Evolutionary conservation across 140 eudicot genomes (phyloP), one percentile per base, ranked within the genome.

Genomic region (Oenanthe javanica): DNA sequence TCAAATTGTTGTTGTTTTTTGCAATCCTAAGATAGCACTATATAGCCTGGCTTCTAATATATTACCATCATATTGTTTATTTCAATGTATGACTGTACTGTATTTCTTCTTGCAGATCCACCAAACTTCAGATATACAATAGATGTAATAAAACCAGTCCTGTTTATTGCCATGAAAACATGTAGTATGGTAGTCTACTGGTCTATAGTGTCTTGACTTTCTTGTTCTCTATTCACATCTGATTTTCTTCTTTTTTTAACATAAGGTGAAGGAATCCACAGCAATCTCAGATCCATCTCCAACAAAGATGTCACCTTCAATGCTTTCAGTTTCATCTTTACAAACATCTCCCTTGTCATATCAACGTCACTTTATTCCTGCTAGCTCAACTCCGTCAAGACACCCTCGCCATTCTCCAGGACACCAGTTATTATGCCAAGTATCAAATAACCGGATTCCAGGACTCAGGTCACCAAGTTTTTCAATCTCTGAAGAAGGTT

Each of bases 401-500:
- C 86, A 92, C 96, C 76, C 90, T 43, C 91, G 87, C 75, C 86
- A 82, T 46, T 89, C 97, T 15, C 95, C 98, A 36, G 90, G 93
- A 27, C 95, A 89, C 82, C 88, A 81, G 51, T 89, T 90, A 47
- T 75, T 86, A 45, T 91, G 92, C 2, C 97, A 89, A 87, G 90
- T 84, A 77, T 93, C 99, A 36, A 96, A 91, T 83, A 88, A 88
- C 85, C 93, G 88, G 52, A 87, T 90, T 40, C 91, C 87, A 18
- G 91, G 84, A 55, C 81, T 86, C 72, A 92, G 86, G 88, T 92
- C 99, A 75, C 98, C 98, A 51, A 90, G 86, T 50, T 84, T 84
- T 79, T 92, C 97, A 75, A 86, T 94, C 52, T 90, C 94, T 25
- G 97, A 92, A 83, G 99, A 91, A 36, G 87, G 90, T 31, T 86